Evolutionary conservation across 2,329 filamentous ascomycete genomes (phyloP), one percentile per base, ranked within the genome.

Genomic region (Penicillium janthinellum): DNA sequence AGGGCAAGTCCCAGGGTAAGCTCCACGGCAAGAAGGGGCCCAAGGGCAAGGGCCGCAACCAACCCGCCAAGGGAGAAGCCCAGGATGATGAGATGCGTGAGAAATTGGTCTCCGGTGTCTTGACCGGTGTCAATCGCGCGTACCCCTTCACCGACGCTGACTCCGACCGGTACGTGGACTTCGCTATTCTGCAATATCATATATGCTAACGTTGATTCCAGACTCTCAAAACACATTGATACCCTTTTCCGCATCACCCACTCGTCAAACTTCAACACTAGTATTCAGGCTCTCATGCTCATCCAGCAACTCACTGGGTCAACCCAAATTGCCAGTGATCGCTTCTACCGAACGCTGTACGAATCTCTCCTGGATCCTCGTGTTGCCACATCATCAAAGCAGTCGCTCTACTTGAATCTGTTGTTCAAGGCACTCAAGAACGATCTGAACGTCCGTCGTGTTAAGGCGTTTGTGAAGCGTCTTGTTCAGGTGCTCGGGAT

Each of bases 221-320:
- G 88, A 25, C 86, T 98, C 65, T 91, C 96, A 71, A 88, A 89
- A 59, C 94, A 99, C 71, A 86, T 99, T 58, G 90, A 98, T 73
- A 97, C 94, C 3, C 84, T 99, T 28, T 99, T 97, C 84, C 89
- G 88, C 69, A 95, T 99, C 70, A 96, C 95, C 0, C 95, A 99
- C 77, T 98, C 94, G 0, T 92, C 94, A 58, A 99, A 99, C 77
- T 98, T 99, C 84, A 99, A 98, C 79, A 99, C 95, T 0, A 95
- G 92, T 73, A 91, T 99, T 39, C 95, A 99, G 77, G 94, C 95
- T 37, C 84, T 99, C 65, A 90, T 96, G 79, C 82, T 99, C 50
- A 96, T 99, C 66, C 95, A 98, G 74, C 95, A 98, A 75, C 85
- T 99, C 31, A 91, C 92, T 0, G 83, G 88, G 1, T 86, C 88